These are phyloP conservation scores for Penicilliopsis zonata DNA, from an alignment of 495 filamentous ascomycete genomes.

Conservation along the genomic window DNA sequence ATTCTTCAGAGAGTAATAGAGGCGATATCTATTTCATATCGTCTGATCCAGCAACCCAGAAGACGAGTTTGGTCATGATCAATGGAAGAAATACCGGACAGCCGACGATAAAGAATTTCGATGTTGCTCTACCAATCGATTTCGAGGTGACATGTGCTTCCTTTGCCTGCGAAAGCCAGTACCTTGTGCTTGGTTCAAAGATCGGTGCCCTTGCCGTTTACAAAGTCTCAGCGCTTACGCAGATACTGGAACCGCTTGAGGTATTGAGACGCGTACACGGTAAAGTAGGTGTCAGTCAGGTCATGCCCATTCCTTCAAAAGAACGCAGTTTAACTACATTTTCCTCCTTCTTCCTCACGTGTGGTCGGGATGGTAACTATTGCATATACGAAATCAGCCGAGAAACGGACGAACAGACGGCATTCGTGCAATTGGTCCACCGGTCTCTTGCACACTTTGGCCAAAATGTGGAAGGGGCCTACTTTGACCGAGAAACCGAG, in stretches of 20 bases:
- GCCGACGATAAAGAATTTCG: constrained; percentile 9
- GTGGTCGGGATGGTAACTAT: constrained; percentile 63
- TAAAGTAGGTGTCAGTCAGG: constrained; percentile 58
- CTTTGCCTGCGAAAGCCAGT: constrained; percentile 20
- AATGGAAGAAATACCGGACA: constrained; percentile 6
- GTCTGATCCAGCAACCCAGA: constrained; percentile 14
- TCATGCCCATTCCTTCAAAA: constrained; percentile 27
- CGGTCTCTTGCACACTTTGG: constrained; percentile 47
- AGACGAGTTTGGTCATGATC: constrained; percentile 19
- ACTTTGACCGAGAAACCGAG: constrained; percentile 31
- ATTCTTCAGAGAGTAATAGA: constrained; percentile 1
- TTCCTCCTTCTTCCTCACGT: constrained; percentile 39
- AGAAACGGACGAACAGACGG: constrained; percentile 1
- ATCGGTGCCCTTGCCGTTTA: constrained; percentile 49
- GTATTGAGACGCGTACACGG: constrained; percentile 30
- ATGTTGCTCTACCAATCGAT: constrained; percentile 16
- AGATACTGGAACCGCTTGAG: constrained; percentile 13
- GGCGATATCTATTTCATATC: constrained; percentile 23
- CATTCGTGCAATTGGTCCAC: constrained; percentile 35
- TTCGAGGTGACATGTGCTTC: constrained; percentile 28
- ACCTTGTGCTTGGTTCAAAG: constrained; percentile 59
- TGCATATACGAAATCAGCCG: constrained; percentile 35
- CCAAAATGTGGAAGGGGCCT: constrained; percentile 55
- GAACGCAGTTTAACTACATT: constrained; percentile 3
- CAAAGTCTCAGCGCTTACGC: constrained; percentile 7